Base-by-base conservation (phyloP, 1,284 basidiomycete genomes). In the Hemileia vastatrix region DNA sequence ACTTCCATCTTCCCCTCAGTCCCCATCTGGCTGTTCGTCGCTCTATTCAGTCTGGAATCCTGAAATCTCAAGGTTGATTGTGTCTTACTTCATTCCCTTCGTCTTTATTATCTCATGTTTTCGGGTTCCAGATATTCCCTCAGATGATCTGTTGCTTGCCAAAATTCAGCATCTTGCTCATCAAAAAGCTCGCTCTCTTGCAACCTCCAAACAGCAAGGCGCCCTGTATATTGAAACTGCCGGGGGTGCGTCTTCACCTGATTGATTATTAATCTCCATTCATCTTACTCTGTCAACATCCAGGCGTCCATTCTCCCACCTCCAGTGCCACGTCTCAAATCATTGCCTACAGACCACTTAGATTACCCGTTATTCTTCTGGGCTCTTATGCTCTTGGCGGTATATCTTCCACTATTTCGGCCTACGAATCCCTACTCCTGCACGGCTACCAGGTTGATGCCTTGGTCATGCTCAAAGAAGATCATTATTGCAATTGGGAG, bases 141-240 rank as follows among this genome's bases (percentile, higher is more conserved):
- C 72, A 27, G 80, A 95, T 69, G 79, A 82, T 18, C 83, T 83
- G 2, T 83, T 96, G 48, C 80, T 87, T 8, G 80, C 31, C n/a
- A 36, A 18, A 81, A 27, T 81, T 85, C 11, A 80, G 94, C 4
- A 82, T 85, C 1, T 77, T 77, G 32, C 83, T 86, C 71, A 83
- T 88, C 9, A 78, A 80, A 21, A 66, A 76, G 51, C 83, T 82
- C 66, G 84, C 84, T 0, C 45, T 4, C 52, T 23, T 52, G 69
- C 65, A 1, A 44, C 64, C 23, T 53, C 66, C 18, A 56, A 67
- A 33, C 64, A 66, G n/a, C 69, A 70, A 11, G 81, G 81, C 2
- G 83, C 86, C 70, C 83, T 93, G 78, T 96, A 87, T 72, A 78
- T 97, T 50, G 94, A 98, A 78, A 94, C 94, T 4, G 93, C 92